phyloP scores from a whole-genome alignment of 306 rosid species.

The Ochetophila trinervis region DNA sequence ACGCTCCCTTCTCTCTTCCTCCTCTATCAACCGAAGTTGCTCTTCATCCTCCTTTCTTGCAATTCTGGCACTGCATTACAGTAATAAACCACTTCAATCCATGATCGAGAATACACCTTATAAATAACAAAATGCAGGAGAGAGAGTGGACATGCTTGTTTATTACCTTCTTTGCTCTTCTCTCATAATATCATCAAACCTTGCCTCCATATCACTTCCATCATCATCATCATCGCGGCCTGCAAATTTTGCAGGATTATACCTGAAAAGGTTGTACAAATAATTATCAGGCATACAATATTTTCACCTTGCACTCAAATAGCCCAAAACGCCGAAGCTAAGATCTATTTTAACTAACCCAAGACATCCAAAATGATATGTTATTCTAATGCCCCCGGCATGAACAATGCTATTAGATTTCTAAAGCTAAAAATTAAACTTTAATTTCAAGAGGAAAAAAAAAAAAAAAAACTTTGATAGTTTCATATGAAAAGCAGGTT shows the following conservation, averaged over 20 bases:
- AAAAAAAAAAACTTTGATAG: too few species aligned
- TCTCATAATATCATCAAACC: slow-evolving; percentile 61
- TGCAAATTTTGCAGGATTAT: slow-evolving; percentile 45
- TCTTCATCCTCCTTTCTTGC: slow-evolving; percentile 68
- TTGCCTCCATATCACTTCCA: slow-evolving; percentile 74
- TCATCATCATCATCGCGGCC: slow-evolving; percentile 51
- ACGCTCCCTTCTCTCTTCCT: slow-evolving; percentile 48
- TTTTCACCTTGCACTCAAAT: background rate
- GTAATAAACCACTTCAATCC: background rate
- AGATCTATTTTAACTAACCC: background rate
- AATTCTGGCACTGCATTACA: slow-evolving; percentile 41
- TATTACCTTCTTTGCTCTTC: slow-evolving; percentile 78
- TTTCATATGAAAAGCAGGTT: too few species aligned
- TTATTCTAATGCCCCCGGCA: too few species aligned
- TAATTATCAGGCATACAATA: slow-evolving; percentile 1
- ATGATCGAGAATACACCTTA: background rate
- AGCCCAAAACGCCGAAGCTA: background rate
- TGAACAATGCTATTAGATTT: too few species aligned
- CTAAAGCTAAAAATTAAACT: too few species aligned
- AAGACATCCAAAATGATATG: too few species aligned
- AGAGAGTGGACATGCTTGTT: background rate
- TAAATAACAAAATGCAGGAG: background rate
- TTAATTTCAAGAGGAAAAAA: too few species aligned
- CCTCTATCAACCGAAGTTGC: slow-evolving; percentile 46
- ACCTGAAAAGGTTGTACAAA: slow-evolving; percentile 37